Base-by-base conservation (phyloP, 345 rosid genomes). In the Sonneratia alba region DNA sequence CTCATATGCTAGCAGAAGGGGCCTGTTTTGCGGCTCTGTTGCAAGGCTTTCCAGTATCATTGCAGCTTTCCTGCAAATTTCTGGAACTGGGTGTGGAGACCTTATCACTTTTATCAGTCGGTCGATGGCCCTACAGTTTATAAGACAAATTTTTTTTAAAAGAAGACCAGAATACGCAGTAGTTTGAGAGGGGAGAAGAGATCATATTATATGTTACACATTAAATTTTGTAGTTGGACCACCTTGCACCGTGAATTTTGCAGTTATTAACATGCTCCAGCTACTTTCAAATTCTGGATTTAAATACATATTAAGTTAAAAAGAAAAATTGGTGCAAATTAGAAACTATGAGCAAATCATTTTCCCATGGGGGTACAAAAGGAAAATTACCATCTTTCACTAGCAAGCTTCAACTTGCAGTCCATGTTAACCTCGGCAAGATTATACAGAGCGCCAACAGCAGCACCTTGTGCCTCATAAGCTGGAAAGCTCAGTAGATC, bases 361-460 rank as follows among this genome's bases (percentile, higher is more conserved):
- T 62, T 32, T 62, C 32, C 37, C 34, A 57, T 0, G 10, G 10
- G 1, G 38, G 38, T 24, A 32, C 0, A 13, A 32, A 12, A 34
- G 9, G 19, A 62, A 62, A 62, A 62, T 62, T 75, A 92, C 99
- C 99, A 95, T 92, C 99, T 81, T 78, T 95, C 99, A 73, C 83
- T 80, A 16, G 98, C 99, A 63, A 95, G 98, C 90, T 95, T 95
- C 86, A 95, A 79, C 81, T 91, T 87, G 84, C 98, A 90, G 81
- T 95, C 99, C 97, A 95, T 83, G 78, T 92, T 90, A 69, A 92
- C 92, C 74, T 95, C 99, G 45, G 89, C 91, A 57, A 95, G 97
- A 82, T 92, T 95, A 78, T 95, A 92, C 22, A 95, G 89, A 32
- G 99, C 99, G 22, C 99, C 98, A 72, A 95, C 86, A 63, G 97